These are phyloP conservation scores for Funneliformis mosseae DNA, from an alignment of 192 early-diverging fungal species.

Conservation along the genomic window DNA sequence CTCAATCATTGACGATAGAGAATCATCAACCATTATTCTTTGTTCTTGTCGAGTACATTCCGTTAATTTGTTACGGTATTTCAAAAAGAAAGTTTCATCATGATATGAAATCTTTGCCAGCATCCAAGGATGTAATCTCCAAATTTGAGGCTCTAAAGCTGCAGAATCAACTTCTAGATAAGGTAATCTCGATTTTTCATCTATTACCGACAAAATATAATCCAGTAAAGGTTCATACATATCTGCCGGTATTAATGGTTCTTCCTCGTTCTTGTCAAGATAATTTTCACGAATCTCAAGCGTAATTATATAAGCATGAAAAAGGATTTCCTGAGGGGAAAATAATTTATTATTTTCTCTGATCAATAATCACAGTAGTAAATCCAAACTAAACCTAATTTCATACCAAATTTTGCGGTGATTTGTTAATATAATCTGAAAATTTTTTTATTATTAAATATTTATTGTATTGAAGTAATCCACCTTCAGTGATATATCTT, in stretches of 20 bases:
- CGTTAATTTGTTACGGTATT: not conserved
- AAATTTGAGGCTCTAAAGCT: not conserved
- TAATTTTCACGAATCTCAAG: not conserved
- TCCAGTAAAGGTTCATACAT: constrained; percentile 4
- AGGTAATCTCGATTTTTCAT: not conserved
- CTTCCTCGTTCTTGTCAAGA: not conserved
- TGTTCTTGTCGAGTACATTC: not conserved
- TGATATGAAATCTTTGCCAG: constrained; percentile 10
- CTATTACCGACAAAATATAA: not conserved
- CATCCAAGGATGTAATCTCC: constrained; percentile 25
- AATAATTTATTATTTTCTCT: too few relatives aligned
- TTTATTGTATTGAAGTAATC: not conserved
- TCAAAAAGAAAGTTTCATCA: not conserved
- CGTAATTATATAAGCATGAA: not conserved
- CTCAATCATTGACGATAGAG: not conserved
- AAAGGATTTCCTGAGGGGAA: not conserved
- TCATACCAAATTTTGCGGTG: not conserved
- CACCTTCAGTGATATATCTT: not conserved
- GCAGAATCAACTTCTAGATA: not conserved
- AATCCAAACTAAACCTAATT: not conserved
- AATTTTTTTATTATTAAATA: not conserved
- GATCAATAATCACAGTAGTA: not conserved
- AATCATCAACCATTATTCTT: not conserved
- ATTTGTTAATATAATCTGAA: not conserved
- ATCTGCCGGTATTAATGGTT: not conserved